Percentiles rank a stretch among this genome's conserved stretches.
phyloP scores from a whole-genome alignment of 2,329 filamentous ascomycete genomes.

The Fusarium sp. region DNA sequence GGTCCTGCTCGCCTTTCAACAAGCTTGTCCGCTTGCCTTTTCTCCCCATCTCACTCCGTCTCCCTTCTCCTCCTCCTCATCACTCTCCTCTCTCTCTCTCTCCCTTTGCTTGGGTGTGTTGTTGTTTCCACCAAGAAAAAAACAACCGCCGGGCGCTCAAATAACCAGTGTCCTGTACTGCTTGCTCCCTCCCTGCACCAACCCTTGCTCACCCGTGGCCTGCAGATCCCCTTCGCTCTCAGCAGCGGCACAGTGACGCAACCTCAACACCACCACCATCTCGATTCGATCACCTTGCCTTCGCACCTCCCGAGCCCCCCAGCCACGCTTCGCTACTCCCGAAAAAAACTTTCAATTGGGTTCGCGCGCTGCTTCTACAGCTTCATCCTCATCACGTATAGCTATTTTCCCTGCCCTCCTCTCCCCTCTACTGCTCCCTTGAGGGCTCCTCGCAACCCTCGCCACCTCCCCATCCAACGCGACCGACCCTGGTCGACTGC shows the following conservation, averaged over 20 bases:
- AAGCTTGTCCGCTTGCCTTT: constrained; percentile 24
- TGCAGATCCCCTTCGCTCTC: constrained; percentile 46
- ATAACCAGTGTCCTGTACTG: constrained; percentile 15
- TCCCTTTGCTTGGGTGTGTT: constrained; percentile 15
- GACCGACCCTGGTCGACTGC: constrained; percentile 23
- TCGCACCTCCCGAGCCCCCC: constrained; percentile 44
- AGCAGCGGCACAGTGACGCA: constrained; percentile 49
- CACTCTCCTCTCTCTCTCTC: constrained; percentile 14
- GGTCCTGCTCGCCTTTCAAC: background rate
- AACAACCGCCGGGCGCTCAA: constrained; percentile 15
- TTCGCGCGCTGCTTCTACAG: constrained; percentile 41
- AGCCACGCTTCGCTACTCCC: constrained; percentile 41
- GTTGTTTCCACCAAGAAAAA: constrained; percentile 25
- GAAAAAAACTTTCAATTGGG: constrained; percentile 48
- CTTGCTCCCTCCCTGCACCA: constrained; percentile 31
- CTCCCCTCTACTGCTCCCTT: constrained; percentile 15
- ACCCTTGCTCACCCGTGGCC: constrained; percentile 41
- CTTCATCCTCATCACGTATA: constrained; percentile 41
- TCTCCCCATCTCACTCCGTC: constrained; percentile 2
- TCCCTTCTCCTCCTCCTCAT: constrained; percentile 4
- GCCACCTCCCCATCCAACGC: constrained; percentile 15
- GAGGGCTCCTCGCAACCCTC: constrained; percentile 23
- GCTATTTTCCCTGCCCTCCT: constrained; percentile 23
- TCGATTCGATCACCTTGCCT: constrained; percentile 40
- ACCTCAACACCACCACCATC: constrained; percentile 47